Evolutionary conservation across 169 alveolate species (phyloP), one percentile per base, ranked within the genome.

Genomic region (Babesia caballi): DNA sequence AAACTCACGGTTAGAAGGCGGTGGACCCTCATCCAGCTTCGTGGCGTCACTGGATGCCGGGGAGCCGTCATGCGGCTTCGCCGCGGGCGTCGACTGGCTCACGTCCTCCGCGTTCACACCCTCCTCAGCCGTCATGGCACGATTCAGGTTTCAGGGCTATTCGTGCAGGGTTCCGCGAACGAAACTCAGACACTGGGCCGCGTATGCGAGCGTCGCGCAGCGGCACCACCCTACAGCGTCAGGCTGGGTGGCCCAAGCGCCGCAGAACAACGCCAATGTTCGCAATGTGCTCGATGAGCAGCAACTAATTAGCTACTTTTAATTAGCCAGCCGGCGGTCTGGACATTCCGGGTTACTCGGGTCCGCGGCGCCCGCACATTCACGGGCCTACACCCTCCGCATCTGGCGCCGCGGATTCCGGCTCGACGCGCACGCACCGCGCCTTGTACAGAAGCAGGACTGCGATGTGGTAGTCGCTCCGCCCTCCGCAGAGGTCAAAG

Each of bases 381-480:
- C 15, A 40, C 15, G 47, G 19, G 15, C 15, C 47, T 25, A 21
- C 56, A 19, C 8, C 35, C 2, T 47, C 32, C 2, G 32, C 56
- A 12, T 21, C 50, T 14, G 27, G 33, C 1, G 49, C 50, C 19
- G 40, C 36, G 12, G 6, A 23, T 35, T 59, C 54, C 7, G 52
- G 4, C 36, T 65, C 63, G 8, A 80, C n/a, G 15, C 65, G 21
- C n/a, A 69, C 66, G 32, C 49, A 63, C 36, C 70, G 82, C 21
- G 88, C 82, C 65, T 88, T 92, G 82, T 90, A 92, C 30, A 93
- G 67, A 0, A 91, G 82, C 69, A 93, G 67, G 14, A 91, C 92
- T 28, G 97, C 97, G 47, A 92, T 91, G 52, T 93, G 94, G 60
- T 86, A 93, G 83, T 93, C 97, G 49, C 96, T 90, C 46, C 97